Percentiles rank a stretch among this genome's conserved stretches.
phyloP scores from a whole-genome alignment of 176 grass and related monocot species.

The Eragrostis nindensis region DNA sequence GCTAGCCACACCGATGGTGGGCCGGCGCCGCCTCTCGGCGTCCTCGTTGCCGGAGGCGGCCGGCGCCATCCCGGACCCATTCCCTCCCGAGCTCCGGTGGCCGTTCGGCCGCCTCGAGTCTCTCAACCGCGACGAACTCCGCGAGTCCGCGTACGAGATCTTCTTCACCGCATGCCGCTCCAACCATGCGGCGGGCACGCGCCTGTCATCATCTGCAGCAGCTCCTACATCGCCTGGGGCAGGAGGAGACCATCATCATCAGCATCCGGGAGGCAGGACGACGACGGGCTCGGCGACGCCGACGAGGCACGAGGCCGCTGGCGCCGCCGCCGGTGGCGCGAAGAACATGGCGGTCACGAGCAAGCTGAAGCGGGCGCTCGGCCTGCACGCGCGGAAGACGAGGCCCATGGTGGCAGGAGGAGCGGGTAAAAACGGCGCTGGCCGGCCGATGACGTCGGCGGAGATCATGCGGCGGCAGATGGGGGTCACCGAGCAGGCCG shows the following conservation, averaged over 20 bases:
- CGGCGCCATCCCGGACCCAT: conserved; percentile 1
- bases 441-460: conserved; percentile 50
- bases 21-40: conserved; percentile 15
- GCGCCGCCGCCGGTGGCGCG: background rate
- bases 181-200: conserved; percentile 13
- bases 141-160: conserved; percentile 60
- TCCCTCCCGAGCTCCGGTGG: conserved; percentile 55
- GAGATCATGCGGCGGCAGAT: conserved; percentile 72
- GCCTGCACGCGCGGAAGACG: conserved; percentile 51
- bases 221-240: no score
- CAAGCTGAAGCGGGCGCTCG: conserved; percentile 58
- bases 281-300: background rate
- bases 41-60: conserved; percentile 4
- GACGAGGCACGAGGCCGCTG: background rate
- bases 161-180: conserved; percentile 59
- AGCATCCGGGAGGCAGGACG: background rate
- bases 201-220: background rate
- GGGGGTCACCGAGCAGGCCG: conserved; percentile 47
- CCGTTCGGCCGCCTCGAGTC: conserved; percentile 60
- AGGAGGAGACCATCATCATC: no score
- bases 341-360: conserved; percentile 58
- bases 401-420: conserved; percentile 35
- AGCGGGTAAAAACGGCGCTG: background rate
- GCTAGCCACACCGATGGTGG: background rate
- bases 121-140: conserved; percentile 53